Base-by-base conservation (phyloP, 768 basidiomycete species). In the Russula griseocarnosa region DNA sequence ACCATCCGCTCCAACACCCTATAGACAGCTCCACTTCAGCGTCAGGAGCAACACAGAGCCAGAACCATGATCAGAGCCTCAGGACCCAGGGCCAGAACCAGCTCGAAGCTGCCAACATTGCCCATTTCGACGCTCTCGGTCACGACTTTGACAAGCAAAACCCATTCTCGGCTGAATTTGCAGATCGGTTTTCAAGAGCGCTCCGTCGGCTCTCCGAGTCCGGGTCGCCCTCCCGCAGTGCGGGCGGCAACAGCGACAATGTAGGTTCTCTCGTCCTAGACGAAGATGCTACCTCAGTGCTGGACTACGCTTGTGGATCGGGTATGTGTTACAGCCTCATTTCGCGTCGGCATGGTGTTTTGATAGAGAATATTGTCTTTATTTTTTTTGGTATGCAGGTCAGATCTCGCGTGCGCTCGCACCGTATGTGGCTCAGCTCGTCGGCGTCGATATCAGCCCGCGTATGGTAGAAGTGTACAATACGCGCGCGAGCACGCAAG, bases 371-470 rank as follows among this genome's bases (percentile, higher is more conserved):
- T 32, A 50, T 50, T 38, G 3, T 28, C 0, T 40, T 22, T 22
- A 0, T 3, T 26, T 50, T 36, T 11, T 3, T 30, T 40, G 32
- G 32, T 32, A 20, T 20, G 4, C 24, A 91, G 90, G 90, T 18
- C 72, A 84, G 24, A 72, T 90, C 18, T 86, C 89, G 2, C 79
- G 83, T 66, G 79, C 81, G 49, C 78, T 92, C 26, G 83, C 82
- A 0, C 77, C 83, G 1, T 76, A 87, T 67, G 81, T 81, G 52
- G 86, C 83, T 70, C 77, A 77, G 34, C 81, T 92, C 65, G 74
- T 90, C 18, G 90, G 89, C 11, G 83, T 88, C 18, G 91, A 92
- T 70, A 87, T 91, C 70, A 90, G 85, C 74, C 83, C 85, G 66
- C 81, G 74, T 1, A 82, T 85, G 78, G 86, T 92, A 10, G 84